Evolutionary conservation across 2,329 filamentous ascomycete species (phyloP).

Genomic region (Fusarium tupiense): DNA sequence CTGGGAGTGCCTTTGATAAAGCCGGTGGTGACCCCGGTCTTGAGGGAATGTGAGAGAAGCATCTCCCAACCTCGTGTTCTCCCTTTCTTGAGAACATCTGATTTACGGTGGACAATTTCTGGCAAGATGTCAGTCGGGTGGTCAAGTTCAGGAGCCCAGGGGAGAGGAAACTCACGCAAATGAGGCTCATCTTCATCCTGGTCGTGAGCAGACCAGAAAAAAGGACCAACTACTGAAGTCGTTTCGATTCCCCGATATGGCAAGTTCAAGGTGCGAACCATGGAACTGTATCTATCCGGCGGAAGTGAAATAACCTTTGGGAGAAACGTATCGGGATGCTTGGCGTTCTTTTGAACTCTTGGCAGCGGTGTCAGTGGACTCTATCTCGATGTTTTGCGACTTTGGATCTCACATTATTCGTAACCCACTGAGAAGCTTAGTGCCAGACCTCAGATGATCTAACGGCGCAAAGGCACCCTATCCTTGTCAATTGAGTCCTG

Average conservation of each 20-base stretch:
- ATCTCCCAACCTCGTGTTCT: slow-evolving; percentile 72
- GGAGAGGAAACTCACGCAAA: slow-evolving; percentile 57
- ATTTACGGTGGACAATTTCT: slow-evolving; percentile 72
- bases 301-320: slow-evolving; percentile 64
- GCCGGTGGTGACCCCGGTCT: slow-evolving; percentile 65
- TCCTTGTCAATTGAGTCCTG: slow-evolving; percentile 15
- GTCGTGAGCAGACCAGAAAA: slow-evolving; percentile 69
- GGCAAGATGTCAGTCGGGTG: neutral
- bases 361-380: neutral
- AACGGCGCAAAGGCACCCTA: slow-evolving; percentile 65
- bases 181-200: slow-evolving; percentile 66
- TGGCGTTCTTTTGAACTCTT: slow-evolving; percentile 66
- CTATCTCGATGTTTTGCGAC: neutral
- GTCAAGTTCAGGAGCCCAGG: neutral
- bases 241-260: slow-evolving; percentile 68
- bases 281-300: slow-evolving; percentile 60
- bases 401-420: slow-evolving; percentile 61
- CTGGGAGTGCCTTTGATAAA: slow-evolving; percentile 69
- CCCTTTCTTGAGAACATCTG: slow-evolving; percentile 72
- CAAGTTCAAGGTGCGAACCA: slow-evolving; percentile 64
- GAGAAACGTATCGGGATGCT: slow-evolving; percentile 67
- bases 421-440: slow-evolving; percentile 60
- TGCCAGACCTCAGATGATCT: slow-evolving; percentile 52
- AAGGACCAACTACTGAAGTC: slow-evolving; percentile 67
- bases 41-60: slow-evolving; percentile 68